phyloP scores from a whole-genome alignment of 2,329 filamentous ascomycete species.

The Lecanicillium sp. region DNA sequence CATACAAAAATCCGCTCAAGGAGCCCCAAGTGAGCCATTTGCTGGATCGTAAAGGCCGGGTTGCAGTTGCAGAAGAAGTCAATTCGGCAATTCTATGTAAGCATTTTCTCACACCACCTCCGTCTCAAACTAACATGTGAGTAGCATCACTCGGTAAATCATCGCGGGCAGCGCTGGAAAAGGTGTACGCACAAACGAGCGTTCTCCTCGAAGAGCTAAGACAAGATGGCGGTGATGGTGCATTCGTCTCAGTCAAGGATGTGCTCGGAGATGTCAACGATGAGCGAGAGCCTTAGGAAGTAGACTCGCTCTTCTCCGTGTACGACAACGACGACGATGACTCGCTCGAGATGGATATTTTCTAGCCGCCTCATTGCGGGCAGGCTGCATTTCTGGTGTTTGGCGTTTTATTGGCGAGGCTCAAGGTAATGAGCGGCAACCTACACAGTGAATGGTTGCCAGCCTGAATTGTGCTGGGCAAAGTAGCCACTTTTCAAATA shows the following conservation, averaged over 20 bases:
- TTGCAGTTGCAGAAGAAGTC: constrained; percentile 80
- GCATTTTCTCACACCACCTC: constrained; percentile 20
- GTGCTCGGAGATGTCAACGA: constrained; percentile 32
- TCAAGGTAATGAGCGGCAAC: too few relatives aligned
- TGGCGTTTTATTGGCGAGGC: too few relatives aligned
- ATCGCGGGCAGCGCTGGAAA: constrained; percentile 76
- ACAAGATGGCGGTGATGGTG: constrained; percentile 69
- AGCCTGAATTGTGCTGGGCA: too few relatives aligned
- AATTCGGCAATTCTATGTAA: constrained; percentile 87
- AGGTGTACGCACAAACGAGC: constrained; percentile 76
- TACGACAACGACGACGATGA: too few relatives aligned
- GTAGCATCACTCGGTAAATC: constrained; percentile 85
- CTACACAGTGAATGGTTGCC: too few relatives aligned
- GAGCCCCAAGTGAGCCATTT: constrained; percentile 68
- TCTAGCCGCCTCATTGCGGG: too few relatives aligned
- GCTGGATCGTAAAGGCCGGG: constrained; percentile 65
- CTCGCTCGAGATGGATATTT: too few relatives aligned
- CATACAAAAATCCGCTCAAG: constrained; percentile 72
- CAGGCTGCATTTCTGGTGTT: too few relatives aligned
- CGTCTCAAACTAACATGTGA: constrained; percentile 11
- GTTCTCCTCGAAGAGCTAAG: constrained; percentile 77
- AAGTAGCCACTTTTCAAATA: too few relatives aligned
- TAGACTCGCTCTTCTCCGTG: background rate
- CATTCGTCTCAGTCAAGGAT: constrained; percentile 61
- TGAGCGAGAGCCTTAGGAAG: constrained; percentile 17